Evolutionary conservation across 805 yeast genomes (phyloP), one percentile per base, ranked within the genome.

Genomic region (Isabelozyma rhagii): DNA sequence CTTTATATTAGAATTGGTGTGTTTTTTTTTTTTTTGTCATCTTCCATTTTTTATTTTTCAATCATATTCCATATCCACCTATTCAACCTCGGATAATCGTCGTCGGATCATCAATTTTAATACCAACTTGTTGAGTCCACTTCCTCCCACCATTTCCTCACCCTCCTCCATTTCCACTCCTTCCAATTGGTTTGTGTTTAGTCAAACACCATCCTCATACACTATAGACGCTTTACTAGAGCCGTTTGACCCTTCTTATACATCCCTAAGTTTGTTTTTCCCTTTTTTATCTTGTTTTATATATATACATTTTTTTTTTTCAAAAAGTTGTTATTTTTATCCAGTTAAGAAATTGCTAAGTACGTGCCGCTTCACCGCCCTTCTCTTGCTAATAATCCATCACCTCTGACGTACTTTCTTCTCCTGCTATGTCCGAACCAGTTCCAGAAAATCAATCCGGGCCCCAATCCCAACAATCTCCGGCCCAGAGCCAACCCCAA

Each of bases 1-100:
- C 49, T 66, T 67, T 39, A 81, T 77, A 36, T 82, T 85, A 0
- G 90, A 91, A 5, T 21, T 21, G 6, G 25, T 21, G 25, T 21
- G 5, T 21, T 21, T 21, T 21, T 21, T 21, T 21, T 21, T 21
- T 21, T 21, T 21, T 21, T 21, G 25, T 21, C 25, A 21, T 21
- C 6, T 21, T 6, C 25, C 25, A 21, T 21, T 21, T 21, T 21
- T 31, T 31, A 13, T 31, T 10, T 31, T 31, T 31, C 36, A 31
- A 31, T 31, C 10, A 31, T 8, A 5, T 9, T 4, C n/a, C 2
- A 9, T 5, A 31, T 9, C n/a, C 10, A 9, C 10, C 36, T 8
- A 31, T 13, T 13, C 36, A 31, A 9, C 10, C 36, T 13, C 36
- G 36, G n/a, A 9, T 13, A 31, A 31, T 9, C 8, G n/a, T 31